Base-by-base conservation (phyloP, 768 basidiomycete genomes). In the Tulasnella calospora region DNA sequence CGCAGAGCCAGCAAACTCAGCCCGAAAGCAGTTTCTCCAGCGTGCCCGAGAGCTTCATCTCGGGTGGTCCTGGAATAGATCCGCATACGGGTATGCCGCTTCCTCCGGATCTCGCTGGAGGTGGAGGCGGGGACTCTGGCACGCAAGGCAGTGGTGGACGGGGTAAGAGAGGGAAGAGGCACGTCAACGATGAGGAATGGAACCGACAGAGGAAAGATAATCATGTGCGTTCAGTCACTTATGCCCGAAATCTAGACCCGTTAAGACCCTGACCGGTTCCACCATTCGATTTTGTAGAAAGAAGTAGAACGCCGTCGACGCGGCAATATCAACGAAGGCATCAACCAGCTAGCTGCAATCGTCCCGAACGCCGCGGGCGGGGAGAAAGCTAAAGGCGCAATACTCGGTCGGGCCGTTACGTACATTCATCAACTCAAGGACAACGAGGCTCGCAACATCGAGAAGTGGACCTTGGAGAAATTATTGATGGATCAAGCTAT, bases 251-350 rank as follows among this genome's bases (percentile, higher is more conserved):
- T 13, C n/a, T 61, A n/a, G 41, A 21, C 21, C 36, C 19, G 17
- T n/a, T 57, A 13, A 23, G 23, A 73, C 55, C 35, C 19, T 55
- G 67, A 69, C 57, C n/a, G 23, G 17, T 55, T 35, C 17, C 30
- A 27, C 27, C 17, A 35, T 46, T n/a, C 23, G 15, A 36, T 1
- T 33, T 46, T 41, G 74, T 86, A 98, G 96, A 98, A 98, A 94
- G 96, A 98, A 86, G 96, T 99, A 17, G 97, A 99, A 84, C 92
- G 97, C 75, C 90, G 95, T 47, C 92, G 97, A 75, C 88, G 97
- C 71, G 96, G 96, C 23, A 95, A 95, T 81, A 98, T 99, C 85
- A 98, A 97, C 85, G 93, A 96, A 80, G 96, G 96, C 0, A 98
- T 99, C 86, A 95, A 93, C 82, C 92, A 94, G 81, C 91, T 99